Evolutionary conservation across 2,329 filamentous ascomycete genomes (phyloP), one percentile per base, ranked within the genome.

Genomic region (Clonostachys byssicola): DNA sequence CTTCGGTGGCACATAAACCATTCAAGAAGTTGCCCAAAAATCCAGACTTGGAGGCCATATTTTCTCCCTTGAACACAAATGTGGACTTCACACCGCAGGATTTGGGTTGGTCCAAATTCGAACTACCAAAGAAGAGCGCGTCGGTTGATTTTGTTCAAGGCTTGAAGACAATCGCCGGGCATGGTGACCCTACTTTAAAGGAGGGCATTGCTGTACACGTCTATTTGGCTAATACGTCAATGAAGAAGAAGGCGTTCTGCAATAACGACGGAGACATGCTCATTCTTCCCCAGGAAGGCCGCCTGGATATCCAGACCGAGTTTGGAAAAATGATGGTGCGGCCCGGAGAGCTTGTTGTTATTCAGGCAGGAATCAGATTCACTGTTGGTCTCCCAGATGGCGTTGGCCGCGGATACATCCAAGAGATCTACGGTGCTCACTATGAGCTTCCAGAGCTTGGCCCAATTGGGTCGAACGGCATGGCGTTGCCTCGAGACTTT

Each of bases 201-300:
- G 70, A 74, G 5, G 86, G 86, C 1, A 54, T 89, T 16, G 85
- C 83, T 7, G 86, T 88, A 43, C 77, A 83, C 60, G 78, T 88
- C 49, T 89, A 84, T 57, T 80, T 83, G 2, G 84, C 82, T 2
- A 84, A 84, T 20, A 84, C 81, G 56, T 77, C 81, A 55, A 89
- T 89, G 86, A 70, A 70, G n/a, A 78, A 80, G 42, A 75, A 82
- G 52, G 84, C 85, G 1, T 89, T 89, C 61, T 89, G 88, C 66
- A 86, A 80, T 12, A 82, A 85, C 0, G 83, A 86, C 56, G 83
- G 83, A 6, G 83, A 86, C 59, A 82, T 83, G 52, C 61, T 86
- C 44, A 83, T 87, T 52, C 79, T 87, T n/a, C 73, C 80, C 5
- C 83, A 86, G 57, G 75, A 83, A 49, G 83, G 83, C 4, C 71